Percentiles rank a stretch among this genome's conserved stretches.
phyloP scores from a whole-genome alignment of 2,329 filamentous ascomycete genomes.

The Colletotrichum lindemuthianum region DNA sequence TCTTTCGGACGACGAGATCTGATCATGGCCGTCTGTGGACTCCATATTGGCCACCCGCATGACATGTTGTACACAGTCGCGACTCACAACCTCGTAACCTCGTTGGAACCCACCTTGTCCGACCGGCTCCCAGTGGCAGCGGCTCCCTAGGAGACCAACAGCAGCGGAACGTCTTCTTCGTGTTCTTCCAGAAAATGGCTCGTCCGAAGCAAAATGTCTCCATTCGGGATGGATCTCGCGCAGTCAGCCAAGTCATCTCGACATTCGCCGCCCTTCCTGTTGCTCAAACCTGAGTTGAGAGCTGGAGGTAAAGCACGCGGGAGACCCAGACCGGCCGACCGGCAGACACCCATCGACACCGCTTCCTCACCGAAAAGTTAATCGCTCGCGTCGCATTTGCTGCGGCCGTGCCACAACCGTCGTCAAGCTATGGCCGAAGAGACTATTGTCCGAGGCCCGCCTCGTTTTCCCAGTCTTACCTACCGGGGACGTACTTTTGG shows the following conservation, averaged over 20 bases:
- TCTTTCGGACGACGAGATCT: not conserved
- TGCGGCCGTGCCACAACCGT: not conserved
- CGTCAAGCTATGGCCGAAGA: no score
- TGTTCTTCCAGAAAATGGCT: constrained; percentile 34
- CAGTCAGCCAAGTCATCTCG: no score
- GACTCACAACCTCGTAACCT: constrained; percentile 11
- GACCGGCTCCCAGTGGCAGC: not conserved
- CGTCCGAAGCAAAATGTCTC: constrained; percentile 26
- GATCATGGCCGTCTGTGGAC: constrained; percentile 19
- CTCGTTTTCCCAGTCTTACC: constrained; percentile 3
- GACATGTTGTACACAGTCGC: not conserved
- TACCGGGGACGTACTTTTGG: not conserved
- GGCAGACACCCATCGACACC: constrained; percentile 6
- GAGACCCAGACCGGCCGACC: constrained; percentile 5
- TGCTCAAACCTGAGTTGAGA: constrained; percentile 23
- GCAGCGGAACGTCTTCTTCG: constrained; percentile 15
- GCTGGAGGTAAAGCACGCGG: not conserved
- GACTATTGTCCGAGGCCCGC: not conserved
- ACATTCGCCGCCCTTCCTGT: not conserved
- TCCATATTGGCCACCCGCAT: constrained; percentile 27
- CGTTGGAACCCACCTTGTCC: constrained; percentile 22
- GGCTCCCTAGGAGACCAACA: constrained; percentile 2
- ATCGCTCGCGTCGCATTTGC: constrained; percentile 11
- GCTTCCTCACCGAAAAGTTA: constrained; percentile 10
- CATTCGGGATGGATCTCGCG: constrained; percentile 25